A percentile compares a stretch with the other conserved stretches of the same genome.
phyloP scores from a whole-genome alignment of 805 yeast genomes.

The Candida hispaniensis region DNA sequence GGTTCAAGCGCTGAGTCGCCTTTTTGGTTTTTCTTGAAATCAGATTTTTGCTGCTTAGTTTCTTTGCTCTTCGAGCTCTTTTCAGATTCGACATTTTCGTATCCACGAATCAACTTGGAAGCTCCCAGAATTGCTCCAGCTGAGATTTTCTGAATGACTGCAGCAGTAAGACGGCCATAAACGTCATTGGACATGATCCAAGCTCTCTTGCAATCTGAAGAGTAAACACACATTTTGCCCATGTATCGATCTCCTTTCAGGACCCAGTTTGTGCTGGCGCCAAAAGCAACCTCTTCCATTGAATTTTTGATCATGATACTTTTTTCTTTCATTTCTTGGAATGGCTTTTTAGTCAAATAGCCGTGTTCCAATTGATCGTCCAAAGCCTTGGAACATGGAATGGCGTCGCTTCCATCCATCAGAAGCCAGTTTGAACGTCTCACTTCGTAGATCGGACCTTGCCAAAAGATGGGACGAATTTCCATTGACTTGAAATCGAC shows the following conservation, averaged over 20 bases:
- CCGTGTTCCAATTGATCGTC: slow-evolving; percentile 52
- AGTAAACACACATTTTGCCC: slow-evolving; percentile 8
- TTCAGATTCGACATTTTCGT: slow-evolving; percentile 7
- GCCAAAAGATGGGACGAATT: slow-evolving; percentile 72
- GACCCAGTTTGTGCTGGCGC: slow-evolving; percentile 19
- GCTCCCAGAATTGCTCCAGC: slow-evolving; percentile 30
- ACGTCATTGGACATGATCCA: slow-evolving; percentile 23
- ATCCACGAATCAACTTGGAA: slow-evolving; percentile 24
- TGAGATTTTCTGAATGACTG: slow-evolving; percentile 5
- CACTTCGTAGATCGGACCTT: slow-evolving; percentile 74
- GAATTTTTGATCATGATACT: slow-evolving; percentile 25
- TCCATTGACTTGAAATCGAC: slow-evolving; percentile 50
- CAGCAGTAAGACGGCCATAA: slow-evolving; percentile 20
- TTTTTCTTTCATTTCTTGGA: slow-evolving; percentile 28
- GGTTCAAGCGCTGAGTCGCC: too few species aligned
- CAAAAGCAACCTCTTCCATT: slow-evolving; percentile 11
- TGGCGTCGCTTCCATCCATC: slow-evolving; percentile 34
- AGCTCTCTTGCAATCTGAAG: slow-evolving; percentile 20
- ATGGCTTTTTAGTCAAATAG: slow-evolving; percentile 36
- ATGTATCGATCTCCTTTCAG: slow-evolving; percentile 17
- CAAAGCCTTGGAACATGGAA: slow-evolving; percentile 42
- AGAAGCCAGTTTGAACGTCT: slow-evolving; percentile 81
- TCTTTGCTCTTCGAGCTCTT: slow-evolving; percentile 7
- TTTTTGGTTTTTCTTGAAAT: not conserved
- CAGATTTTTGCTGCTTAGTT: not conserved